phyloP scores from a whole-genome alignment of 257 asterid genomes.

The Haberlea rhodopensis region DNA sequence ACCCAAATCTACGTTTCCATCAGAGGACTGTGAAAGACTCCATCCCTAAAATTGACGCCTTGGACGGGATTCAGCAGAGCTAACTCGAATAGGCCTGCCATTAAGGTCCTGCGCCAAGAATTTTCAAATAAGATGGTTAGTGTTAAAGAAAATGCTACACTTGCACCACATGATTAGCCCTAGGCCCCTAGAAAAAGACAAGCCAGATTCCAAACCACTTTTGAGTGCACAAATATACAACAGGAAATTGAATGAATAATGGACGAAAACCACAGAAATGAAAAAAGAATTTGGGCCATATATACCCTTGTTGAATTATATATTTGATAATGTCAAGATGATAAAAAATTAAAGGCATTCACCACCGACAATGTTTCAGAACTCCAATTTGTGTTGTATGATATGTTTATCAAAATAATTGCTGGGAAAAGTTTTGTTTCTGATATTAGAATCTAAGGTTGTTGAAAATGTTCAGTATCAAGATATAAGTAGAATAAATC shows the following conservation, averaged over 20 bases:
- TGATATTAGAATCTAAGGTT: neutral
- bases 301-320: neutral
- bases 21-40: conserved; percentile 5
- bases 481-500: neutral
- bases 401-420: neutral
- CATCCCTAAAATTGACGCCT: conserved; percentile 28
- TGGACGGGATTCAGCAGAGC: conserved; percentile 54
- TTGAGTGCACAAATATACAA: neutral
- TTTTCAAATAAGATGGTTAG: neutral
- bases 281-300: neutral
- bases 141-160: neutral
- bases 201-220: neutral
- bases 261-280: neutral
- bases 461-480: neutral
- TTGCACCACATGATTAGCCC: neutral
- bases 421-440: neutral
- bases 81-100: conserved; percentile 57
- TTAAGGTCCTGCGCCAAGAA: conserved; percentile 47
- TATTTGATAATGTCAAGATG: neutral
- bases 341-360: neutral
- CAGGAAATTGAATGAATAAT: neutral
- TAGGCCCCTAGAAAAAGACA: neutral
- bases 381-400: neutral
- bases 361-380: neutral
- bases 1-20: conserved; percentile 18